Evolutionary conservation across 768 basidiomycete genomes (phyloP).

Genomic region (Hericium rajendrae): DNA sequence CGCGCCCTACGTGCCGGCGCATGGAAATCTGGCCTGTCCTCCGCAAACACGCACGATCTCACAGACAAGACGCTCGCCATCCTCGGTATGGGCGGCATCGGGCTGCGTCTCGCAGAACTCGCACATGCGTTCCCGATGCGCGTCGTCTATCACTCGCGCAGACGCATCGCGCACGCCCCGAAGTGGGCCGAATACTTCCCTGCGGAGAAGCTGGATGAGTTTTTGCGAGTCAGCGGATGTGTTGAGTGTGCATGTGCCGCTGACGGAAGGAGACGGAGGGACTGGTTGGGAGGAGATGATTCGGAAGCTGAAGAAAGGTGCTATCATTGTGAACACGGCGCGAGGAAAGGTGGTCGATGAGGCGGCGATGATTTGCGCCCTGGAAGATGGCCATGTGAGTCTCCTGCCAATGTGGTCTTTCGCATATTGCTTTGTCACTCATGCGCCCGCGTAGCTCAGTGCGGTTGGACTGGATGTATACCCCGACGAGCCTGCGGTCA

Average conservation of each 20-base stretch:
- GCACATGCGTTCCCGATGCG: conserved; percentile 83
- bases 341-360: conserved; percentile 89
- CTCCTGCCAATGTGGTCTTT: background rate
- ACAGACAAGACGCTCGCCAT: conserved; percentile 63
- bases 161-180: conserved; percentile 47
- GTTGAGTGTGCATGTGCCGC: conserved; percentile 77
- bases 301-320: conserved; percentile 63
- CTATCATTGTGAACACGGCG: conserved; percentile 79
- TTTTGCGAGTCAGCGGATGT: conserved; percentile 72
- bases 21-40: conserved; percentile 49
- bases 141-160: conserved; percentile 70
- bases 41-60: conserved; percentile 50
- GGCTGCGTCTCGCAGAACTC: conserved; percentile 58
- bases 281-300: conserved; percentile 72
- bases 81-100: conserved; percentile 73
- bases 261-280: conserved; percentile 66
- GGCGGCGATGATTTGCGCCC: conserved; percentile 72
- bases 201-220: conserved; percentile 44
- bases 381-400: conserved; percentile 83
- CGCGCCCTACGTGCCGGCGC: conserved; percentile 39
- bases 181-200: conserved; percentile 70
- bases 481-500: conserved; percentile 75
- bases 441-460: conserved; percentile 41
- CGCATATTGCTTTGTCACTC: conserved; percentile 5
- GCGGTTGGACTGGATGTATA: conserved; percentile 82